These are phyloP conservation scores for Hymenoscyphus scutula DNA, from an alignment of 2,329 filamentous ascomycete genomes.

Conservation along the genomic window DNA sequence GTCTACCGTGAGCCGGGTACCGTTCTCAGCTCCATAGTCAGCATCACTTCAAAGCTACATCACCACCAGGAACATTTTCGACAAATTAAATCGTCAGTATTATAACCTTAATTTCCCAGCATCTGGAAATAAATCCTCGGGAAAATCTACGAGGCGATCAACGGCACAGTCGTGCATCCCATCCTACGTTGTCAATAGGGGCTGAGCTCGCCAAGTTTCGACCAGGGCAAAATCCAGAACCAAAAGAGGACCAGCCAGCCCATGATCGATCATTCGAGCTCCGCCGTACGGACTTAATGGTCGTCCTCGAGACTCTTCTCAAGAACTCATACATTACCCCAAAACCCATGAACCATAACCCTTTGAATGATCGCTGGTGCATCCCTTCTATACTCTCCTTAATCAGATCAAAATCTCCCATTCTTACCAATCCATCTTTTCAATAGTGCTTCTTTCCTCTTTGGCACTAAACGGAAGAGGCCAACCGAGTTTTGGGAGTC, in stretches of 20 bases:
- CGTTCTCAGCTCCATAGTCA: too few species aligned
- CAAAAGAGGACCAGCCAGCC: background rate
- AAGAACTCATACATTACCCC: background rate
- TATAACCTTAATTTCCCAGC: background rate
- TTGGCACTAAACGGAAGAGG: background rate
- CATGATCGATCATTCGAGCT: background rate
- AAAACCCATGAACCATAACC: background rate
- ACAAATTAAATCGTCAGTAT: background rate
- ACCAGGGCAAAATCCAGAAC: background rate
- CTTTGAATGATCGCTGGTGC: background rate
- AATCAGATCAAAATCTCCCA: background rate
- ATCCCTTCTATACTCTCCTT: background rate
- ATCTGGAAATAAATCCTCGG: background rate
- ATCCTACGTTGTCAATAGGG: background rate
- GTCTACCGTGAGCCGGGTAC: too few species aligned
- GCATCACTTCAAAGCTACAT: too few species aligned
- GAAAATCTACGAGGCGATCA: constrained; percentile 3
- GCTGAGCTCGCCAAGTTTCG: constrained; percentile 1
- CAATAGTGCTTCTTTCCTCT: background rate
- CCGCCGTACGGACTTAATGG: constrained; percentile 3
- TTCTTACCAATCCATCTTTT: background rate
- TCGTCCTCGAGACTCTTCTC: too few species aligned
- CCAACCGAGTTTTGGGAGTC: background rate
- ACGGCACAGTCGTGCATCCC: background rate
- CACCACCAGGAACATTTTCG: background rate